Evolutionary conservation across 495 filamentous ascomycete species (phyloP).

Genomic region (Chaetomidium leptoderma): DNA sequence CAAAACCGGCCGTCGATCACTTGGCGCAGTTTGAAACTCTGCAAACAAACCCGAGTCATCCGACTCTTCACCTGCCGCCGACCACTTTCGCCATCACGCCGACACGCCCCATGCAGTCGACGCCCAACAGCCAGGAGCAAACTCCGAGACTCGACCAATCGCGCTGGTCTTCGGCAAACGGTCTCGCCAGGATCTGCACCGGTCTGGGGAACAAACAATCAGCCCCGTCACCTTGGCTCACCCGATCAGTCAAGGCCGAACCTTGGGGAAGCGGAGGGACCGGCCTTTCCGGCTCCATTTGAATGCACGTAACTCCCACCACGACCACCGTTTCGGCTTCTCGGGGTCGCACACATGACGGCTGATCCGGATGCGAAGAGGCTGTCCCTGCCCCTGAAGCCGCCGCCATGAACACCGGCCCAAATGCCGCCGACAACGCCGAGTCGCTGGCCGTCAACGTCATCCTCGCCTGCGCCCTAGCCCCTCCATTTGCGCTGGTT

Average conservation of each 20-base stretch:
- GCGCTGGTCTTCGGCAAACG: not conserved
- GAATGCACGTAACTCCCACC: not conserved
- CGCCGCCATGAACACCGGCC: not conserved
- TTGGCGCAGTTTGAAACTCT: no score
- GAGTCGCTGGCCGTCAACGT: constrained; percentile 5
- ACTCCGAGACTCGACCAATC: not conserved
- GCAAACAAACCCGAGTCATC: no score
- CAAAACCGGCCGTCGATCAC: no score
- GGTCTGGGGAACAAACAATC: not conserved
- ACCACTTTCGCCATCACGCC: no score
- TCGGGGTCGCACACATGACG: not conserved
- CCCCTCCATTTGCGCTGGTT: constrained; percentile 19
- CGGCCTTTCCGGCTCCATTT: not conserved
- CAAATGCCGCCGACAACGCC: not conserved
- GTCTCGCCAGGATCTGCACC: not conserved
- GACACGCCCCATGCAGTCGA: no score
- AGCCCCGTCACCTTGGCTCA: not conserved
- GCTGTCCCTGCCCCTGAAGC: not conserved
- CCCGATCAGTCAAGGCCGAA: not conserved
- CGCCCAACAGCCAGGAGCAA: no score
- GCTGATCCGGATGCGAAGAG: not conserved
- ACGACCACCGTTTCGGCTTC: not conserved
- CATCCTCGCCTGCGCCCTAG: constrained; percentile 16
- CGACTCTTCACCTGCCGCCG: no score
- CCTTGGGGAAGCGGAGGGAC: no score